Base-by-base conservation (phyloP, 2,329 filamentous ascomycete genomes). In the Alternaria postmessia region DNA sequence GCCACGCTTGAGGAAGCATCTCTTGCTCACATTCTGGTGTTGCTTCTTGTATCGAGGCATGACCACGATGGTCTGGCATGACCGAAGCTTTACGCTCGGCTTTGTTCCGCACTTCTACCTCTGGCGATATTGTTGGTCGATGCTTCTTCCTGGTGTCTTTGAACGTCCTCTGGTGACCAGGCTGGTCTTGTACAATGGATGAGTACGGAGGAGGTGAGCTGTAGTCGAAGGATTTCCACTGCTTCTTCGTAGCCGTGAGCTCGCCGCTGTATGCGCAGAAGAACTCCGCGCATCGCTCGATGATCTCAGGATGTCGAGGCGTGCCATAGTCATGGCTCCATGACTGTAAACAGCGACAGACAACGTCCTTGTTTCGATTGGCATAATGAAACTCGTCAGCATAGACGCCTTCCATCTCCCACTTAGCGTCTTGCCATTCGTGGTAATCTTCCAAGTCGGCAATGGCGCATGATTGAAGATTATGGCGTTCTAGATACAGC, bases 301-400 rank as follows among this genome's bases (percentile, higher is more conserved):
- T 42, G 4, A 67, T 70, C 26, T 64, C 53, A 2, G 55, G 42
- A n/a, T 64, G 61, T 2, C 51, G 54, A 5, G 66, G 58, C 4
- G 7, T n/a, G 12, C 54, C 44, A 16, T 38, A 39, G 5, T n/a
- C 30, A 16, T 57, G 51, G 9, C 59, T 52, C 7, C 43, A 16
- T 3, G 43, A 18, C 7, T n/a, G 28, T 6, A 34, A 32, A 34
- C 69, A 71, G 22, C 67, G 67, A 30, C 69, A 71, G 0, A 71
- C 63, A 6, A 57, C 11, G 8, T 48, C 24, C 36, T 69, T 70
- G 1, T 55, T 12, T 1, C 24, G 38, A 7, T 18, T 59, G 3
- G 61, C 52, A 34, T 70, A 71, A 24, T 71, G 69, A 14, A 71
- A 64, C 3, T 48, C 20, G 20, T 57, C 46, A 11, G 60, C 32